Evolutionary conservation across 352 stramenopile species (phyloP).

Genomic region (Phytophthora multivora): DNA sequence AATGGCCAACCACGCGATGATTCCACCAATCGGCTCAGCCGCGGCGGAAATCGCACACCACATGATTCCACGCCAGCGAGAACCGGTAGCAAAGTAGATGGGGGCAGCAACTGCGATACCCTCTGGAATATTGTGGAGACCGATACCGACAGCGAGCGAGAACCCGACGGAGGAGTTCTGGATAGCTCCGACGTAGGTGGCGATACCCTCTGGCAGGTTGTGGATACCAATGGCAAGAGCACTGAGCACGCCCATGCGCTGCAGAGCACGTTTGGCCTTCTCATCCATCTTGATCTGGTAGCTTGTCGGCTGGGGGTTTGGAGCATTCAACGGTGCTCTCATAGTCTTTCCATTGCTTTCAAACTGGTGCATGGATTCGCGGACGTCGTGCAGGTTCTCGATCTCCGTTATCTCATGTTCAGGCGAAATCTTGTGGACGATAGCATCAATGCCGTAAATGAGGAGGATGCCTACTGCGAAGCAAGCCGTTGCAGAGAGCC

Average conservation of each 20-base stretch:
- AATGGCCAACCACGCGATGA: constrained; percentile 87
- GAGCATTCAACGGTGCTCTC: not conserved
- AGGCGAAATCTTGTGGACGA: constrained; percentile 41
- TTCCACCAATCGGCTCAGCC: constrained; percentile 86
- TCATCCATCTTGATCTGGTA: not conserved
- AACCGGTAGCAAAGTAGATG: constrained; percentile 96
- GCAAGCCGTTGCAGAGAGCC: constrained; percentile 77
- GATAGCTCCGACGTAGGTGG: not conserved
- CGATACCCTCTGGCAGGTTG: not conserved
- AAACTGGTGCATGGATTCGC: constrained; percentile 35
- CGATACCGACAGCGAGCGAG: not conserved
- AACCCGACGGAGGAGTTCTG: not conserved
- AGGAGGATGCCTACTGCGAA: constrained; percentile 83
- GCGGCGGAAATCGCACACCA: constrained; percentile 89
- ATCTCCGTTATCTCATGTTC: constrained; percentile 37
- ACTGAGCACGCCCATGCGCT: not conserved
- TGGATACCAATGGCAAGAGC: not conserved
- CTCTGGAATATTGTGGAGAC: not conserved
- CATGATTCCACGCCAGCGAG: constrained; percentile 90
- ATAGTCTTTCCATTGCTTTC: constrained; percentile 39
- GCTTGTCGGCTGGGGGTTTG: not conserved
- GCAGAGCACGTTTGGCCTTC: not conserved
- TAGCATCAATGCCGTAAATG: constrained; percentile 46
- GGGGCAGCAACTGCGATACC: constrained; percentile 65
- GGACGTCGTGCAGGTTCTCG: constrained; percentile 28